Base-by-base conservation (phyloP, 768 basidiomycete genomes). In the Tricholoma hemisulphureum region DNA sequence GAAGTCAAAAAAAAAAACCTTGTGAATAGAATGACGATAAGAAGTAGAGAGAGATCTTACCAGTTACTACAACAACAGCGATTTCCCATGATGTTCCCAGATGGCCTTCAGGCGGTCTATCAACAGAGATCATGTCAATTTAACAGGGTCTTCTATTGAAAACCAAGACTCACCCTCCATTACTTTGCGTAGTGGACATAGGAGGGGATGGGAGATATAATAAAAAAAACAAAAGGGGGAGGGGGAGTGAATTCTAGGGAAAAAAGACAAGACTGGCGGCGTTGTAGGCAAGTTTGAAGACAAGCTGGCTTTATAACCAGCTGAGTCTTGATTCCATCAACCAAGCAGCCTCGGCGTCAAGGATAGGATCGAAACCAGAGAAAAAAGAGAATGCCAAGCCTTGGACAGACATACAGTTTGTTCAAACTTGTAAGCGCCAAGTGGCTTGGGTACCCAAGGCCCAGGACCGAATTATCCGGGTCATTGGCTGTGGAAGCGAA, bases 31-130 rank as follows among this genome's bases (percentile, higher is more conserved):
- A 23, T 29, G 50, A 13, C 18, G 37, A 13, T 16, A 18, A 4
- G 1, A 21, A 43, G 28, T 28, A 11, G 14, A 11, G 11, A 29
- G 32, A 2, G 6, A 51, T 67, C 75, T 58, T 51, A 77, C 77
- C 52, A 52, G 74, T 70, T 10, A 74, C 61, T 9, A 68, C 67
- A 31, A 74, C 63, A 24, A 78, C 63, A 9, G 71, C 75, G 16
- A 72, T 68, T 59, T 78, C 75, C 75, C 75, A 77, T 43, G 70
- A 65, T n/a, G 64, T 45, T 4, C 72, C 69, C 20, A 77, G 63
- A 59, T 75, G 74, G 1, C 69, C 70, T 28, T 60, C 60, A 11
- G 63, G 60, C 14, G 72, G 66, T 52, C 76, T 77, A n/a, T n/a
- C n/a, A n/a, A n/a, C n/a, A n/a, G n/a, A n/a, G 28, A 10, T 37